These are phyloP conservation scores for Sporothrix variecibatus DNA, from an alignment of 2,329 filamentous ascomycete species.

Conservation along the genomic window DNA sequence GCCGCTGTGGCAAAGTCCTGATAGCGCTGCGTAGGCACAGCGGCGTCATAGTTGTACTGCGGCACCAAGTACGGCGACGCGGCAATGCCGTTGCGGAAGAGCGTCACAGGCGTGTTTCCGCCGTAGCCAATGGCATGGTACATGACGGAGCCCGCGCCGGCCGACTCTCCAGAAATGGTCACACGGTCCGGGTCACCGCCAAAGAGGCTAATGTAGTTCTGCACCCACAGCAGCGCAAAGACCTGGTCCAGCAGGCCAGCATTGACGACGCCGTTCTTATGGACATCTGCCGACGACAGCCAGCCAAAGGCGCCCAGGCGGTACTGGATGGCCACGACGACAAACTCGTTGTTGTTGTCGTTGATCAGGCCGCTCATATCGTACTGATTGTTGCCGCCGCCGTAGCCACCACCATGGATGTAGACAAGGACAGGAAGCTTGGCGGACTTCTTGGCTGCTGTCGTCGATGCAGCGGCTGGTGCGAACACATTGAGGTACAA, in stretches of 20 bases:
- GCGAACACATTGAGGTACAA: slow-evolving; percentile 51
- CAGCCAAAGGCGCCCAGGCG: slow-evolving; percentile 33
- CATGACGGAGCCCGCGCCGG: slow-evolving; percentile 54
- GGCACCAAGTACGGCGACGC: slow-evolving; percentile 49
- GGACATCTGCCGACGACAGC: slow-evolving; percentile 29
- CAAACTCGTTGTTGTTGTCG: slow-evolving; percentile 34
- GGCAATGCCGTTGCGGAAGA: slow-evolving; percentile 32
- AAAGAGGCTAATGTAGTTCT: slow-evolving; percentile 54
- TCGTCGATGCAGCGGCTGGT: slow-evolving; percentile 35
- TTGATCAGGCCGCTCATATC: slow-evolving; percentile 33
- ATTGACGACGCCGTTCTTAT: slow-evolving; percentile 44
- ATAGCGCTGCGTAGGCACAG: slow-evolving; percentile 48
- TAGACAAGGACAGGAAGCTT: slow-evolving; percentile 56
- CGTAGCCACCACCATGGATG: slow-evolving; percentile 45
- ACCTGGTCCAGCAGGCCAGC: slow-evolving; percentile 56
- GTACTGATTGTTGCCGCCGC: slow-evolving; percentile 31
- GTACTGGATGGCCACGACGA: slow-evolving; percentile 37
- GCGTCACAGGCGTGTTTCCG: slow-evolving; percentile 34
- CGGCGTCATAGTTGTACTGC: slow-evolving; percentile 51
- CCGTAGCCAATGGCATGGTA: slow-evolving; percentile 43
- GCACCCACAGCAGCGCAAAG: slow-evolving; percentile 55
- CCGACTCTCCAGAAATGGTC: slow-evolving; percentile 57
- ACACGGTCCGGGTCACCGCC: slow-evolving; percentile 55
- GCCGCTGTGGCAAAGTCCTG: slow-evolving; percentile 46
- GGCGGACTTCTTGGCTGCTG: slow-evolving; percentile 29